Evolutionary conservation across 169 alveolate genomes (phyloP).

Genomic region (Eimeria maxima): DNA sequence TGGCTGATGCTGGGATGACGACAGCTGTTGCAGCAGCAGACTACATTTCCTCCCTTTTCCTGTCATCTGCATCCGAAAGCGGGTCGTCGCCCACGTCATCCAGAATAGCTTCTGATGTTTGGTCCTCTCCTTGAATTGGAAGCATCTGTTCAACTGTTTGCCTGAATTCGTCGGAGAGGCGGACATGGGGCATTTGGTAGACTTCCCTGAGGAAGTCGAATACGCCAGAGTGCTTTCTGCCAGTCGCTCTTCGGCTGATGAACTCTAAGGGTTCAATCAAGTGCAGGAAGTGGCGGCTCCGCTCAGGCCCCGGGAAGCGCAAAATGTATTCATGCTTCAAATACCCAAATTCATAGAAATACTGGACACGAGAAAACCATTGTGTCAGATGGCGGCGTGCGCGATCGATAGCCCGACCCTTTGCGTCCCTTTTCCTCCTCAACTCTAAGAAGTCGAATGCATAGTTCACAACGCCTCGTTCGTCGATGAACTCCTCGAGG

Average conservation of each 20-base stretch:
- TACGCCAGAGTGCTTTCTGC: slow-evolving; percentile 79
- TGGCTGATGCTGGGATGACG: neutral
- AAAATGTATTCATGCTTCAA: slow-evolving; percentile 37
- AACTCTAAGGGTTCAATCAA: slow-evolving; percentile 79
- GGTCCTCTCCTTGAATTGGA: slow-evolving; percentile 26
- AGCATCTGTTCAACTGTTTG: slow-evolving; percentile 52
- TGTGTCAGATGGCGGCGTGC: slow-evolving; percentile 80
- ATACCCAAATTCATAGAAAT: slow-evolving; percentile 75
- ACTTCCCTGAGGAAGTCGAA: slow-evolving; percentile 65
- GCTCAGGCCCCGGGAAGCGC: slow-evolving; percentile 78
- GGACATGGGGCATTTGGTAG: slow-evolving; percentile 67
- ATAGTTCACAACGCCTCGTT: slow-evolving; percentile 60
- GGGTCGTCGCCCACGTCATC: slow-evolving; percentile 71
- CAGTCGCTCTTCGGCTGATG: slow-evolving; percentile 80
- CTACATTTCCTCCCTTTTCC: slow-evolving; percentile 49
- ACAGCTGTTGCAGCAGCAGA: neutral
- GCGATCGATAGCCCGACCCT: slow-evolving; percentile 76
- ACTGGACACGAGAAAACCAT: slow-evolving; percentile 80
- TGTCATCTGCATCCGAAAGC: neutral
- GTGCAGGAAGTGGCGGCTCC: slow-evolving; percentile 75
- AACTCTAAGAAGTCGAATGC: slow-evolving; percentile 57
- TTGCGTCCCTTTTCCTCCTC: slow-evolving; percentile 56
- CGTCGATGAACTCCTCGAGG: slow-evolving; percentile 82
- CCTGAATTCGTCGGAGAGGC: slow-evolving; percentile 64
- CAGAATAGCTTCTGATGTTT: slow-evolving; percentile 9